Conservation (phyloP, 768 basidiomycete genomes). For the Boletus patriciae region DNA sequence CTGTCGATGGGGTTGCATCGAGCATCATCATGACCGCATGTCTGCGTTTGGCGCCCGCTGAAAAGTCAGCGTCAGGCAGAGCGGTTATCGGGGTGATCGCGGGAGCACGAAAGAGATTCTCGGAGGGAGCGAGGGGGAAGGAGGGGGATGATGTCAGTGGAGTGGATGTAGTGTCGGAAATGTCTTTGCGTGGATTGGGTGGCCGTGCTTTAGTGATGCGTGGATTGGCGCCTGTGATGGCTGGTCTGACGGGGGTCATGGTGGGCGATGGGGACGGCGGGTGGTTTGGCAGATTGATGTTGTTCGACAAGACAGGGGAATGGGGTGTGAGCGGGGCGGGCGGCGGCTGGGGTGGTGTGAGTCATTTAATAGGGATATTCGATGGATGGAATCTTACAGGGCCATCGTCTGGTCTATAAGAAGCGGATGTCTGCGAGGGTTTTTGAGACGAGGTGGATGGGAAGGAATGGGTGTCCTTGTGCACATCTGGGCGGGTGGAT, state of each 20-base stretch:
- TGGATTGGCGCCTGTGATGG: constrained; percentile 11
- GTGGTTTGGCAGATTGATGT: constrained; percentile 14
- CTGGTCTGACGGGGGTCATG: constrained; percentile 18
- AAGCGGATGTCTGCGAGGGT: constrained; percentile 14
- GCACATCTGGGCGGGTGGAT: constrained; percentile 18
- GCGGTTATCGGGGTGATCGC: constrained; percentile 30
- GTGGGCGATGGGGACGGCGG: constrained; percentile 33
- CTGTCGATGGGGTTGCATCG: constrained; percentile 48
- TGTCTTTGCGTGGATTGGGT: constrained; percentile 29
- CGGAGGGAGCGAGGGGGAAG: constrained; percentile 28
- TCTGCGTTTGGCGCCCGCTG: constrained; percentile 67
- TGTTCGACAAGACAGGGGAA: constrained; percentile 27
- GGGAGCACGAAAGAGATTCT: constrained; percentile 31
- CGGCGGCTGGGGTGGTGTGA: constrained; percentile 17
- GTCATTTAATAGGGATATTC: neutral
- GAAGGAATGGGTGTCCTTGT: constrained; percentile 21
- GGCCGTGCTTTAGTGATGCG: constrained; percentile 34
- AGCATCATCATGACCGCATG: constrained; percentile 81
- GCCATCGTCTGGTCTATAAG: constrained; percentile 20
- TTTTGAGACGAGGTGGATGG: constrained; percentile 21
- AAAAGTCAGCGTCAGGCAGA: constrained; percentile 36
- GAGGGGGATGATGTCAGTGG: constrained; percentile 16
- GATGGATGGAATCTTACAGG: constrained; percentile 32
- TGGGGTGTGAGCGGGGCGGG: constrained; percentile 34
- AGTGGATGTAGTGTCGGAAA: constrained; percentile 18